These are phyloP conservation scores for Angomonas ambiguus DNA, from an alignment of 208 protist species.

Conservation along the genomic window DNA sequence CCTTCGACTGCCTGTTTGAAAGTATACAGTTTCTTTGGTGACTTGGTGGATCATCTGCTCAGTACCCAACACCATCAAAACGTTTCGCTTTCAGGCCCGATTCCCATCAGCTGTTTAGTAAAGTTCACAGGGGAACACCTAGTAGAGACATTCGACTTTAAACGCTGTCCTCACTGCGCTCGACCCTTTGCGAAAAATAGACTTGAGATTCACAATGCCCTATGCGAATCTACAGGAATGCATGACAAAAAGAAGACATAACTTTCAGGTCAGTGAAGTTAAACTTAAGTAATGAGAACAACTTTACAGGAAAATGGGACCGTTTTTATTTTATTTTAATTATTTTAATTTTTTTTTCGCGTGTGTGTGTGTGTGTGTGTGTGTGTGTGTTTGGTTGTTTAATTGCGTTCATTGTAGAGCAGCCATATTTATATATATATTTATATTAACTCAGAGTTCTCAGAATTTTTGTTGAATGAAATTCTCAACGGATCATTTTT, in stretches of 20 bases:
- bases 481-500: no score
- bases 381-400: no score
- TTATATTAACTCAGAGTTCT: no score
- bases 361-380: no score
- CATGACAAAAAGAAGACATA: neutral
- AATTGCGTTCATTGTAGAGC: no score
- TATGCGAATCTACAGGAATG: constrained; percentile 21
- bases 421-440: constrained; percentile 12
- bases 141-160: constrained; percentile 31
- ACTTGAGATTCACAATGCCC: constrained; percentile 22
- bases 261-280: no score
- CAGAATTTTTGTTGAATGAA: no score
- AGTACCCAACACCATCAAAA: constrained; percentile 17
- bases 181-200: constrained; percentile 16
- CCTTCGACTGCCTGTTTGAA: constrained; percentile 27
- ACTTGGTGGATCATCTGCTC: constrained; percentile 51
- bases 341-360: no score
- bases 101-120: constrained; percentile 42
- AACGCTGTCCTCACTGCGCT: constrained; percentile 31
- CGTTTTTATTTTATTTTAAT: no score
- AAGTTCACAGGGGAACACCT: constrained; percentile 45
- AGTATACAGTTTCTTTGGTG: constrained; percentile 60
- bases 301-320: no score
- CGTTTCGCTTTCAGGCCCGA: constrained; percentile 11
- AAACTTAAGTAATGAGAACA: no score